phyloP scores from a whole-genome alignment of 2,329 filamentous ascomycete genomes.

The Sporothrix curviconia region DNA sequence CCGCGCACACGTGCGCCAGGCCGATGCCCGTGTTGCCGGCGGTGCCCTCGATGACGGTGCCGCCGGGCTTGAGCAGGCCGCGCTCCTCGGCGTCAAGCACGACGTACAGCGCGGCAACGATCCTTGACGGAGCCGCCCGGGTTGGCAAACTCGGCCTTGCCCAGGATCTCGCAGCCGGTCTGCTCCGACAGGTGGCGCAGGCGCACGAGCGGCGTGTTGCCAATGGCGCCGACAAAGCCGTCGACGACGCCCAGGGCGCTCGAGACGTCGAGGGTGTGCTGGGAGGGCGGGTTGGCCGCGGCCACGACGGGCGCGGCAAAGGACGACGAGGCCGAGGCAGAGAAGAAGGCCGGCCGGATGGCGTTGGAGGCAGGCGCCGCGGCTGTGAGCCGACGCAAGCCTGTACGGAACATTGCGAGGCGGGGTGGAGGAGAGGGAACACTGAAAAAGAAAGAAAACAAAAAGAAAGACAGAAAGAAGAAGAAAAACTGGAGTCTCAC shows the following conservation, averaged over 20 bases:
- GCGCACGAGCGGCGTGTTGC: constrained; percentile 90
- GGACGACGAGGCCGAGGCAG: constrained; percentile 5
- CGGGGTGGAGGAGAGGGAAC: background rate
- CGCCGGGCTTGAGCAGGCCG: constrained; percentile 66
- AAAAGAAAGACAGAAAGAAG: no score
- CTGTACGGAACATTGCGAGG: constrained; percentile 59
- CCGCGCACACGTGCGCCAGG: constrained; percentile 90
- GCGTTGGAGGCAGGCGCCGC: constrained; percentile 51
- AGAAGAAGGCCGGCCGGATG: constrained; percentile 63
- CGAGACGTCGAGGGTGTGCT: constrained; percentile 66
- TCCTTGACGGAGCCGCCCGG: constrained; percentile 95
- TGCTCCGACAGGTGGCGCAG: constrained; percentile 81
- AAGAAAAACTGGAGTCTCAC: background rate
- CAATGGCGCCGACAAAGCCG: constrained; percentile 88
- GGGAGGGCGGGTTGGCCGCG: constrained; percentile 33
- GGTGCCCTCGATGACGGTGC: constrained; percentile 94
- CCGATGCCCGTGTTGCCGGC: constrained; percentile 98
- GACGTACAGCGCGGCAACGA: constrained; percentile 86
- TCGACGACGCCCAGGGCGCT: constrained; percentile 72
- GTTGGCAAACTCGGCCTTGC: constrained; percentile 98
- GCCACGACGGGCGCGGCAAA: constrained; percentile 30
- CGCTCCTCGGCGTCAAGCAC: constrained; percentile 88
- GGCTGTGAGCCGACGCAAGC: constrained; percentile 60
- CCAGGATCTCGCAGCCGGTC: constrained; percentile 88
- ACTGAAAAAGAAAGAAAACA: background rate